Base-by-base conservation (phyloP, 1,139 yeast species). In the Saccharomyces hybrid region DNA sequence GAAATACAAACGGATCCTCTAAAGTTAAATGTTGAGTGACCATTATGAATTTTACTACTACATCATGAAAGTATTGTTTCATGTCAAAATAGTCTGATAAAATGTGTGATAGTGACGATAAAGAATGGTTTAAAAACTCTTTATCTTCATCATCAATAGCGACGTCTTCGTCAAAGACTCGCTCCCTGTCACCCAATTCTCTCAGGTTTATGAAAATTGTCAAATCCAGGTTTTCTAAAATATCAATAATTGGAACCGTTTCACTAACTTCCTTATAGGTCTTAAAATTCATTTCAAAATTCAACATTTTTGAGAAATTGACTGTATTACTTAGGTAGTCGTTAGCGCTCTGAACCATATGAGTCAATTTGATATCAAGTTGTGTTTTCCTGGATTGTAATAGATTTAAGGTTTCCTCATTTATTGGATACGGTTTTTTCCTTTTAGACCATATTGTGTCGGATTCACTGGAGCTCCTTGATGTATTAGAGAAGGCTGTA, bases 1-100 rank as follows among this genome's bases (percentile, higher is more conserved):
- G 76, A 68, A 86, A 86, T 1, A 83, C 85, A 56, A 83, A 88
- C 1, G 89, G 88, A 63, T 86, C 93, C 28, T 78, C 80, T n/a
- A 86, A 73, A 0, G 95, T 84, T 16, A 86, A 71, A 4, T 83
- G 77, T 63, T 87, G 95, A 0, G 88, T 77, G 27, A 84, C 80
- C 77, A 86, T 78, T 29, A 86, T 75, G 16, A 88, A 74, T 26
- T 78, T 78, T 9, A 82, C 74, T 47, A 85, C 74, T 3, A 78
- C 70, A 60, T 86, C 83, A 68, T 88, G 91, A 44, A 87, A 69
- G 26, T 79, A 76, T 66, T 88, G 96, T 63, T 88, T 89, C 51
- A 79, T 73, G 57, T 84, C 85, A 64, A 84, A 80, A 66, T 87
- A 88, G 53, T 88, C 95, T 38, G 83, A 75, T 11, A 88, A 78